Base-by-base conservation (phyloP, 2,329 filamentous ascomycete species). In the Neodidymelliopsis sp. region DNA sequence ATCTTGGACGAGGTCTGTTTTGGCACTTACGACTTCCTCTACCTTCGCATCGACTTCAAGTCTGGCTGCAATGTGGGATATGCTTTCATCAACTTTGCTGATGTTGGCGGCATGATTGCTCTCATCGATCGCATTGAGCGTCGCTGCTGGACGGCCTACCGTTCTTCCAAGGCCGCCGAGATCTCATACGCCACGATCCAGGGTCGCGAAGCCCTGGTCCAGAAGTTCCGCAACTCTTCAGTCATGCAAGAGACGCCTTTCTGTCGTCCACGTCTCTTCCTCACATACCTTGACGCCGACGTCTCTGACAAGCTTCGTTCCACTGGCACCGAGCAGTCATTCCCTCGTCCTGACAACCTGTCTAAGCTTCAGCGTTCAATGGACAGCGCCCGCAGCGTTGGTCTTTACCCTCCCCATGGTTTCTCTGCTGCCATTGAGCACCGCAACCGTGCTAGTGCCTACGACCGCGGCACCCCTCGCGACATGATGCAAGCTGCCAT, bases 181-280 rank as follows among this genome's bases (percentile, higher is more conserved):
- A 85, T 97, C 33, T 96, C 92, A 0, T 99, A 97, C 72, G 94
- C 94, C n/a, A 96, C 92, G 10, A 93, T 96, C 51, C 94, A 99
- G 77, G 94, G 94, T 34, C 88, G 88, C 56, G 91, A 96, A 66
- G 93, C 90, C 56, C 80, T 97, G 0, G 84, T 97, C 6, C 89
- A 95, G 71, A 97, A 97, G 69, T 99, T 99, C 67, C 87, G 94
- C 25, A 99, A 99, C 76, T 96, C 91, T 28, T 93, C 91, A 0
- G 91, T 99, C 22, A 97, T 97, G 91, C 79, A 93, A 1, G 92
- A 97, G 74, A 83, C 86, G 9, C 79, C 84, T 0, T 85, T 88
- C 41, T 96, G 91, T 64, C 86, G 91, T 1, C 94, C 94, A 0
- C 95, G 95, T 29, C 43, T 72, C 4, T 87, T 82, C 72, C 75